Evolutionary conservation across 148 eudicot species (phyloP).

Genomic region (Spergularia marina): DNA sequence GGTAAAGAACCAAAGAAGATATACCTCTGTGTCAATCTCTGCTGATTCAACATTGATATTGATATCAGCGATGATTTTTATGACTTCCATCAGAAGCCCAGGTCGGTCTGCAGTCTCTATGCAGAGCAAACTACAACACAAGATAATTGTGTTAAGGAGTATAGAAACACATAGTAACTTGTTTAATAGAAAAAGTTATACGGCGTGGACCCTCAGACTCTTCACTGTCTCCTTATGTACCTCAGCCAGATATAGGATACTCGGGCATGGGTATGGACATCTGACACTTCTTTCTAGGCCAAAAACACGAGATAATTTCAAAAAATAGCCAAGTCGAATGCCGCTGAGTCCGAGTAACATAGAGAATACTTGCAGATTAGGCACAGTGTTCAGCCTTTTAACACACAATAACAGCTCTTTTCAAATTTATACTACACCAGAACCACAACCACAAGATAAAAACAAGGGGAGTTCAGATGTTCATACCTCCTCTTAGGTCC

Average conservation of each 20-base stretch:
- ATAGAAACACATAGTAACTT: slow-evolving; percentile 1
- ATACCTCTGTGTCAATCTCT: slow-evolving; percentile 88
- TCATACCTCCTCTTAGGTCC: slow-evolving; percentile 91
- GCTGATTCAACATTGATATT: slow-evolving; percentile 87
- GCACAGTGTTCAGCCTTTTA: background rate
- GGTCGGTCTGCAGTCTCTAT: slow-evolving; percentile 93
- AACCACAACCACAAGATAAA: background rate
- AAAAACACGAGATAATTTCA: too few relatives aligned
- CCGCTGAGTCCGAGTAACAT: too few relatives aligned
- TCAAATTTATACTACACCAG: background rate
- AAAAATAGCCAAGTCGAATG: too few relatives aligned
- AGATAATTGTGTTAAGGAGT: slow-evolving; percentile 2
- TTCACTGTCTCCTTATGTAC: too few relatives aligned
- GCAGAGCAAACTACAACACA: slow-evolving; percentile 66
- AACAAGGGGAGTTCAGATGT: background rate
- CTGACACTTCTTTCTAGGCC: too few relatives aligned
- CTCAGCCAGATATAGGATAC: too few relatives aligned
- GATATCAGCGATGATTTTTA: slow-evolving; percentile 77
- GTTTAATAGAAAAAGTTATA: background rate
- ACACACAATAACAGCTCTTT: background rate
- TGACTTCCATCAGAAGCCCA: slow-evolving; percentile 76
- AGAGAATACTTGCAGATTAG: too few relatives aligned
- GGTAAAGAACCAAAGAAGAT: slow-evolving; percentile 9
- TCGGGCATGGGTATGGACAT: too few relatives aligned
- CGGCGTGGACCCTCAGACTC: too few relatives aligned